Evolutionary conservation across 2,329 filamentous ascomycete species (phyloP), one percentile per base, ranked within the genome.

Genomic region (Ambrosiella xylebori): DNA sequence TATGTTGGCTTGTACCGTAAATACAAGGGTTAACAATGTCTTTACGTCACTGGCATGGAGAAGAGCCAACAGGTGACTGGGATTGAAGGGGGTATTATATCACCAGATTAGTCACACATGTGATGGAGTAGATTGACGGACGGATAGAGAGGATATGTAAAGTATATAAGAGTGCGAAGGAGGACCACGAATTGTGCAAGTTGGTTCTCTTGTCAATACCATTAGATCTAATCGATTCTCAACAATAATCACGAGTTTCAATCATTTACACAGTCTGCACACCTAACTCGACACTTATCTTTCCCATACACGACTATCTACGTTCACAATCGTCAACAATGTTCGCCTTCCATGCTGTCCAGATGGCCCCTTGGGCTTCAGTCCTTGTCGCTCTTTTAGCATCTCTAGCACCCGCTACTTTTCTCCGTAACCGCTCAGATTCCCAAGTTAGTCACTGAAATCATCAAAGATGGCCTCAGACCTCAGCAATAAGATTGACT

Each of bases 401-500:
- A 62, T 68, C 51, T 70, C 72, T 50, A 66, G 70, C 36, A 71
- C 74, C 9, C 72, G 77, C 56, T 66, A 72, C 41, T 81, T 82
- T 81, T 82, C 69, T 75, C 73, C 61, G 76, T 75, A 11, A 72
- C 70, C 55, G 62, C 72, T 8, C 66, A 67, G 1, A 63, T 68
- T 7, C 71, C 71, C 52, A 81, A 80, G 70, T 70, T 73, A 8
- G 70, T 74, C 2, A 70, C 75, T 56, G 77, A 82, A 59, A 63
- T 73, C 0, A 75, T 77, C 64, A 84, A 82, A 68, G 79, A 84
- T 61, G 74, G 74, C 2, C 68, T 79, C 69, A 73, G 73, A 71
- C 54, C 78, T 84, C 47, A 76, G 76, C 60, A 76, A 81, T 66
- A 82, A 80, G 66, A 65, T 84, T 15, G 76, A 82, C 36, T 77